Evolutionary conservation across 345 rosid genomes (phyloP), one percentile per base, ranked within the genome.

Genomic region (Eucalyptus sp.): DNA sequence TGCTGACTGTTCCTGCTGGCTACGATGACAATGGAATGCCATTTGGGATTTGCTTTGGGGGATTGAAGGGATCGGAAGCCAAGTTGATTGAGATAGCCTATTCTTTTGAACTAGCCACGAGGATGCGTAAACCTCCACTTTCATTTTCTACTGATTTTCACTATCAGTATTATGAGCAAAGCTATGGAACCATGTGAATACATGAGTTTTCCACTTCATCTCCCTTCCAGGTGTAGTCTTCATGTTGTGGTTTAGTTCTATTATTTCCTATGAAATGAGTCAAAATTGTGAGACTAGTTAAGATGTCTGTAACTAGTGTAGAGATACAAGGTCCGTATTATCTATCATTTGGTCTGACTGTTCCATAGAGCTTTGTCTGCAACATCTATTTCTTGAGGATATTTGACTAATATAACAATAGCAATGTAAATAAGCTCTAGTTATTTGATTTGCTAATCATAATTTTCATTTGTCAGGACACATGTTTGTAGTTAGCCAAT

Each of bases 21-120:
- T 89, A 90, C 29, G 87, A 64, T 27, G 50, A 52, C 51, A 52
- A 86, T 7, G 90, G 93, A 33, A 88, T 79, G 91, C 93, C 90
- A 25, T 89, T 91, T 41, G 95, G 95, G 24, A 89, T 94, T 25
- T 89, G 87, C 41, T 92, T 83, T 83, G 86, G 86, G 54, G 86
- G 86, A 84, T 46, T 46, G 52, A 84, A n/a, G 86, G 86, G 86
- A 84, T 84, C 52, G 7, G 86, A 84, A n/a, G 22, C 52, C 54
- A 50, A 44, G 50, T 50, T 46, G 31, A 84, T 84, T 46, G 86
- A 84, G 90, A 90, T 92, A 37, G 94, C 94, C n/a, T 93, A 91
- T 52, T 89, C 80, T 18, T 94, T 94, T 25, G 90, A 89, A 58
- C 90, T 86, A 41, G 85, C 90, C 84, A 86, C 88, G 9, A 64